Base-by-base conservation (phyloP, 768 basidiomycete genomes). In the Rhodotorula toruloides region DNA sequence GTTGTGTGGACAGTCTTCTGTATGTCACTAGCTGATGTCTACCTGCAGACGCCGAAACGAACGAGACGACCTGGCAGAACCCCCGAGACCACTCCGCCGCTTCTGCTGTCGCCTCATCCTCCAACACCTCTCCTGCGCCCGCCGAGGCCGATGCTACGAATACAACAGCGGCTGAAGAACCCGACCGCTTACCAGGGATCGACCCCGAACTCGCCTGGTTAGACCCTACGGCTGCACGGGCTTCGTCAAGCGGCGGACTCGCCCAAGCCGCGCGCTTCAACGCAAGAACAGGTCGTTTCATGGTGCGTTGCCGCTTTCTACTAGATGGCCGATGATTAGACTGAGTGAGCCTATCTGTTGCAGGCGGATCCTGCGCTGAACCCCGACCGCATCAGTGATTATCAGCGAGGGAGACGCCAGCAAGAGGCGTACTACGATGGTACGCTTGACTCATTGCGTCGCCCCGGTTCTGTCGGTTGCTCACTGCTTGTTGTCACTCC, bases 201-300 rank as follows among this genome's bases (percentile, higher is more conserved):
- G 69, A 70, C 46, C 69, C 69, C 14, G 69, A 70, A 8, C 58
- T 70, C 21, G 69, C 64, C 4, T 70, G 57, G 61, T 54, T 70
- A 29, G 69, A 70, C 43, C 69, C 69, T 2, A 54, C 58, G 1
- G 43, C 55, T 1, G 14, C 48, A 9, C 48, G 22, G 32, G n/a
- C 47, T 8, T 7, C 27, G 32, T 39, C 22, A 27, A 29, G 47
- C 37, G 40, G n/a, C 16, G 49, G 31, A 4, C 29, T 22, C 10
- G 48, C 53, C 17, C 69, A 70, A 44, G 17, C 44, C 22, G 69
- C 61, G 6, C 36, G 64, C 12, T 70, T 70, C 65, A 63, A 70
- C 44, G 61, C 69, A 4, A 36, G 68, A 10, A 70, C 68, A 4
- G 68, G 68, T 4, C 34, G 63, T 0, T 70, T 70, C 47, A 58